A percentile compares a stretch with the other conserved stretches of the same genome.
phyloP scores from a whole-genome alignment of 78 protist species.

The Parvularia atlantis region DNA sequence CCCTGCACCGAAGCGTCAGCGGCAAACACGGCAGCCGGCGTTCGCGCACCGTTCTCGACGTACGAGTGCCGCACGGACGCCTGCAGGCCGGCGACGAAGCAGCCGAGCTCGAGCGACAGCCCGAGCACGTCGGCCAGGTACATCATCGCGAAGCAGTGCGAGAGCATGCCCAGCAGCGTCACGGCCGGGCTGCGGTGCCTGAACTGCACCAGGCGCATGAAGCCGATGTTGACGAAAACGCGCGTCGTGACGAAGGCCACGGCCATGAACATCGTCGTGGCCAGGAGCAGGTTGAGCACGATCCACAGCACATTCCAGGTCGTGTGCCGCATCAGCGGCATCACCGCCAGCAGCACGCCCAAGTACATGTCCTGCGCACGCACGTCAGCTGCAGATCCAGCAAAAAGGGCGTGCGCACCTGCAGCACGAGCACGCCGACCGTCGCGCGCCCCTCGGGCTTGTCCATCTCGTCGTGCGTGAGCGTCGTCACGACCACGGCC shows the following conservation, averaged over 20 bases:
- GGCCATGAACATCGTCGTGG: too few relatives aligned
- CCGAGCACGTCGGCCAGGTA: slow-evolving; percentile 4
- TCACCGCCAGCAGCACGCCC: slow-evolving; percentile 13
- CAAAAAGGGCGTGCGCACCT: too few relatives aligned
- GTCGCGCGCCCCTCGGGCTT: neutral
- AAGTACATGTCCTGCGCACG: slow-evolving; percentile 20
- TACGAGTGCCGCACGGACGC: too few relatives aligned
- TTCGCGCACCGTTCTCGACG: too few relatives aligned
- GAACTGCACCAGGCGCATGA: too few relatives aligned
- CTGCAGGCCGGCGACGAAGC: slow-evolving; percentile 23
- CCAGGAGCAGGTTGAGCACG: too few relatives aligned
- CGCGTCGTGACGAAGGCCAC: too few relatives aligned
- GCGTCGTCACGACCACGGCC: slow-evolving; percentile 11
- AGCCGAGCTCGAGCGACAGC: slow-evolving; percentile 18
- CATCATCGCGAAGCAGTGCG: slow-evolving; percentile 1
- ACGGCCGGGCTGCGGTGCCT: slow-evolving; percentile 4
- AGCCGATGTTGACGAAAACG: too few relatives aligned
- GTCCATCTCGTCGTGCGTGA: neutral
- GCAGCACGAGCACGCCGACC: slow-evolving; percentile 20
- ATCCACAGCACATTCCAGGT: too few relatives aligned
- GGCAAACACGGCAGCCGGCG: neutral
- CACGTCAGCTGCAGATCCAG: too few relatives aligned
- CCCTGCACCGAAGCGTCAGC: neutral
- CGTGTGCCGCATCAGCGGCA: slow-evolving; percentile 15
- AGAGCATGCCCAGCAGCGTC: neutral